Base-by-base conservation (phyloP, 106 monocot genomes). In the Agapanthus africanus region DNA sequence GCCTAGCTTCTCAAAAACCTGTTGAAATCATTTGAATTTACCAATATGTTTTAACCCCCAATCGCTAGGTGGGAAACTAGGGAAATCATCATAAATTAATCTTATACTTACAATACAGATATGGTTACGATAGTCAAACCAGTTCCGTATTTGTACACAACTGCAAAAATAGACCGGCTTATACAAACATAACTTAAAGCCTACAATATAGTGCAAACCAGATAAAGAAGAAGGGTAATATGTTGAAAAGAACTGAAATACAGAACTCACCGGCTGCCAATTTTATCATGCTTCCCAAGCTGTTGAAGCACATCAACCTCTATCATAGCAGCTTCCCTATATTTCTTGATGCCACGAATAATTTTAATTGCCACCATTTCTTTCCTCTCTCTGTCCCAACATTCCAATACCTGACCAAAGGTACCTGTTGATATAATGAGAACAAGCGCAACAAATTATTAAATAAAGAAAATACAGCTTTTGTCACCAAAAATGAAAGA, bases 51-150 rank as follows among this genome's bases (percentile, higher is more conserved):
- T 75, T 75, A 73, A 78, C 79, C 75, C 82, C 75, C 59, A 21
- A 71, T 28, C 33, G 23, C 38, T 63, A 73, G 52, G 39, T 67
- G 49, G 40, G n/a, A 75, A 70, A 51, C 14, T 69, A 57, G 74
- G 71, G 70, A 77, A 82, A 88, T 65, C 47, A 74, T 73, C 56
- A 68, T 54, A 86, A 86, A 82, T 37, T 15, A 83, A 67, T 71
- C 40, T 67, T 77, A 75, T 88, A 95, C 91, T 95, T 95, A 95
- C 95, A 84, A 95, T 95, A 91, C 95, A 91, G 68, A 95, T 84
- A 95, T 91, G 95, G 84, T 91, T 97, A 91, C 95, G 88, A 92
- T 97, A 97, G 86, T 97, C 95, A 88, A 97, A 97, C 91, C 95
- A 97, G 91, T 91, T 89, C 95, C 91, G 70, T 82, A 91, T 86